Percentiles rank a stretch among this genome's conserved stretches.
Evolutionary conservation across 352 stramenopile species (phyloP).

Genomic region (Globisporangium carolinianum): DNA sequence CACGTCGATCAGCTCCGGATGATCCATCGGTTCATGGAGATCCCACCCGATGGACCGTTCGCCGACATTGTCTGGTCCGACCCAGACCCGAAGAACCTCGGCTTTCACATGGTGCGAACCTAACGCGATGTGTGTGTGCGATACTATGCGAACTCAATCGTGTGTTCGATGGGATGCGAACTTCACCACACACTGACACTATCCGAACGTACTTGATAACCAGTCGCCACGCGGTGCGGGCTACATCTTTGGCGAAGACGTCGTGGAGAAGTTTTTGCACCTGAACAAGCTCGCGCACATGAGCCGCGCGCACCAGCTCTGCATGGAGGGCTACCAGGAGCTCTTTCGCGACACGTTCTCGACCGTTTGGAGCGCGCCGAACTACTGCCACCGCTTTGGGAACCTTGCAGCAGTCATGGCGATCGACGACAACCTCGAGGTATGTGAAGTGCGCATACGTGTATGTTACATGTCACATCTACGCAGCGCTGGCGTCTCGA

Average conservation of each 20-base stretch:
- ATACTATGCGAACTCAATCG: no score
- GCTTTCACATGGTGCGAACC: conserved; percentile 67
- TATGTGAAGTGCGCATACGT: conserved; percentile 7
- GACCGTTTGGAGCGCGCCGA: conserved; percentile 81
- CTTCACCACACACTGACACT: no score
- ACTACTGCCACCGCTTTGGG: conserved; percentile 86
- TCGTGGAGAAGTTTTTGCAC: conserved; percentile 80
- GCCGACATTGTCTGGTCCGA: conserved; percentile 85
- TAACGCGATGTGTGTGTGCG: no score
- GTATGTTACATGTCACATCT: neutral
- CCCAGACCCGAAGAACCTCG: conserved; percentile 68
- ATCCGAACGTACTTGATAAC: neutral
- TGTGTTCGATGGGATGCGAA: no score
- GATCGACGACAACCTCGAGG: conserved; percentile 53
- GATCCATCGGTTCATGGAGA: conserved; percentile 79
- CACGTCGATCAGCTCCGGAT: conserved; percentile 91
- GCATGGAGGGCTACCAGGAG: conserved; percentile 80
- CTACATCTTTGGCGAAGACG: conserved; percentile 85
- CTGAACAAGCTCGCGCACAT: conserved; percentile 78
- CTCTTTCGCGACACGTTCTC: conserved; percentile 72
- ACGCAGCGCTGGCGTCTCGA: no score
- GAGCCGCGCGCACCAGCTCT: conserved; percentile 76
- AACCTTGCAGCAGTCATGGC: conserved; percentile 70
- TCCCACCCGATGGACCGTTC: conserved; percentile 68
- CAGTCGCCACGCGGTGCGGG: conserved; percentile 71